Conservation (phyloP, 129 eudicot species). For the Arctium minus region DNA sequence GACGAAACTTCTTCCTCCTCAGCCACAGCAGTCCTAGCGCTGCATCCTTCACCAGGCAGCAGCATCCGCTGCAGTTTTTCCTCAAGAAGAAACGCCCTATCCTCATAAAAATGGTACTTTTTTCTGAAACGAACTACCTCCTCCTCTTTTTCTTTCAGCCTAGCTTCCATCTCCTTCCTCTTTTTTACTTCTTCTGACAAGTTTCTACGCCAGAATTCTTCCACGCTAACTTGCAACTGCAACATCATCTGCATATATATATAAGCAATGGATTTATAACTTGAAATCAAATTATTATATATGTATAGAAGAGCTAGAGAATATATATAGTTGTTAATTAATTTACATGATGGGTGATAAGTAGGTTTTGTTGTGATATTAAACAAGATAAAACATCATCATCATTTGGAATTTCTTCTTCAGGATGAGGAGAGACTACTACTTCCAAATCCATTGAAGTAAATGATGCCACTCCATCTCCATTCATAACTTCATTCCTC, state of each 20-base stretch:
- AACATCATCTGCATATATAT: neutral
- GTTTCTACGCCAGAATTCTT: slow-evolving; percentile 22
- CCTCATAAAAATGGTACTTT: slow-evolving; percentile 13
- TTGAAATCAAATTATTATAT: neutral
- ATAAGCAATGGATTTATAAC: no score
- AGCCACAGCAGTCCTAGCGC: neutral
- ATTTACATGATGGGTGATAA: slow-evolving; percentile 14
- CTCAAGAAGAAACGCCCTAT: slow-evolving; percentile 3
- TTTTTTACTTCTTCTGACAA: slow-evolving; percentile 1
- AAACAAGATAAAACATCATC: neutral
- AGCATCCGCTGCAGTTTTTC: neutral
- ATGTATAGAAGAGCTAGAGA: neutral
- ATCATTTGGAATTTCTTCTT: neutral
- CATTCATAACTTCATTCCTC: neutral
- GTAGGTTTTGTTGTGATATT: slow-evolving; percentile 13
- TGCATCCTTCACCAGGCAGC: neutral
- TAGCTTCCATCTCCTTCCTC: slow-evolving; percentile 17
- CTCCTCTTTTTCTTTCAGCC: slow-evolving; percentile 15
- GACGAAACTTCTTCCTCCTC: slow-evolving; percentile 18
- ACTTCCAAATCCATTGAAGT: no score
- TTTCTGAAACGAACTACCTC: slow-evolving; percentile 12
- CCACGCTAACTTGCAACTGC: neutral
- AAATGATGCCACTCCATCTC: slow-evolving; percentile 1
- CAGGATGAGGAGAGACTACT: no score
- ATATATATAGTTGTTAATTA: neutral